Evolutionary conservation across 2,329 filamentous ascomycete genomes (phyloP).

Genomic region (Aureobasidium sp.): DNA sequence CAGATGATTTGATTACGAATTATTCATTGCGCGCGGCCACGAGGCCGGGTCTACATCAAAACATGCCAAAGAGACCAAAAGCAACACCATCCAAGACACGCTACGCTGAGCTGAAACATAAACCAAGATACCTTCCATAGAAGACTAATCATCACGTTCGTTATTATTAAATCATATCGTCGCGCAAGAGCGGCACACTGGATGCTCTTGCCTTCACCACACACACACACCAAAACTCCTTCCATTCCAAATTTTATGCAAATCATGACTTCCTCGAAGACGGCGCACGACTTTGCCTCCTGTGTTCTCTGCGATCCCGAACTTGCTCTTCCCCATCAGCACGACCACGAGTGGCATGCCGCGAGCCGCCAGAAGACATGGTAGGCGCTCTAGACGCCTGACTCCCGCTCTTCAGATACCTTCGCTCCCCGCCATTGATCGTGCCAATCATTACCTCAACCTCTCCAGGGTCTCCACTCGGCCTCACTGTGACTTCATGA

Average conservation of each 20-base stretch:
- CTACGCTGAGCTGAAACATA: not conserved
- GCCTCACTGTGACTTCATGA: not conserved
- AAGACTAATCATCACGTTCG: not conserved
- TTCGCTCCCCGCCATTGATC: not conserved
- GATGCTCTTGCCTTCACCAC: not conserved
- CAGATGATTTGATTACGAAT: not conserved
- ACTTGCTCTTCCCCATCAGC: constrained; percentile 7
- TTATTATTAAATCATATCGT: not conserved
- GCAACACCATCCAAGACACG: not conserved
- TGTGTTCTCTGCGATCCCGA: not conserved
- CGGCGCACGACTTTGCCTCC: not conserved
- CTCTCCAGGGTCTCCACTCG: not conserved
- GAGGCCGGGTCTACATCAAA: not conserved
- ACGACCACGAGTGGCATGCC: not conserved
- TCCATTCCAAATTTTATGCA: not conserved
- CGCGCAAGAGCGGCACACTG: not conserved
- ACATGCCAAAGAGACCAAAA: not conserved
- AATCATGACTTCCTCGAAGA: not conserved
- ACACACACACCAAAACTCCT: not conserved
- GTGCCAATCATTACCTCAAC: constrained; percentile 5
- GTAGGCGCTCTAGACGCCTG: not conserved
- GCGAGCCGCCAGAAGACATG: not conserved
- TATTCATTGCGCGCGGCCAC: not conserved
- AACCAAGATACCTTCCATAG: not conserved
- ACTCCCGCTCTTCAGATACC: constrained; percentile 5